Conservation (phyloP, 306 rosid genomes). For the Crotalaria pallida region DNA sequence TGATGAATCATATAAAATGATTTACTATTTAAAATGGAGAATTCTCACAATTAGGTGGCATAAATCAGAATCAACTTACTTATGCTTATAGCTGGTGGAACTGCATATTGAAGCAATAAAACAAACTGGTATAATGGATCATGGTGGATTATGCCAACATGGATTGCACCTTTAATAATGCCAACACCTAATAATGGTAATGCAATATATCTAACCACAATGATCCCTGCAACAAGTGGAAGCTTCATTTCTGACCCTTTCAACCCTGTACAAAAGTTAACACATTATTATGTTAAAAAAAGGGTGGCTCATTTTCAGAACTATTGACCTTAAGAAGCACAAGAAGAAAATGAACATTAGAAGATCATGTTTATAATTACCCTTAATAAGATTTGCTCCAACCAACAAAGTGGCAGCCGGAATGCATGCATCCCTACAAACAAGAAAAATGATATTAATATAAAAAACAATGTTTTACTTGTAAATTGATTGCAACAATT, state of each 20-base stretch:
- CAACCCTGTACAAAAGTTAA: slow-evolving; percentile 19
- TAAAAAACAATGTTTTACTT: not conserved
- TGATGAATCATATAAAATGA: not conserved
- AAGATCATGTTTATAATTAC: slow-evolving; percentile 10
- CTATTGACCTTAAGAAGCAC: not conserved
- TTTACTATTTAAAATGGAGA: not conserved
- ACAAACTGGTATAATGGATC: slow-evolving; percentile 30
- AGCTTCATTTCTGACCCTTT: slow-evolving; percentile 10
- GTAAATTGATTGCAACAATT: not conserved
- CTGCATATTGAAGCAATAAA: slow-evolving; percentile 28
- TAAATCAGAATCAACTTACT: slow-evolving; percentile 22
- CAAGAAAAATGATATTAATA: not conserved
- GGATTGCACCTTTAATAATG: slow-evolving; percentile 32
- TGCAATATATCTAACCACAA: slow-evolving; percentile 18
- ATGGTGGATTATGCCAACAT: slow-evolving; percentile 20
- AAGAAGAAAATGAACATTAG: not conserved
- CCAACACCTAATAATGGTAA: slow-evolving; percentile 24
- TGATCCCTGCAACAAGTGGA: slow-evolving; percentile 19
- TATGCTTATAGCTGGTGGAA: slow-evolving; percentile 34
- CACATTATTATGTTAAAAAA: not conserved
- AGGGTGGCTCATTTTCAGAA: not conserved
- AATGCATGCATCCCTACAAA: slow-evolving; percentile 33
- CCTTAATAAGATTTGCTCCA: slow-evolving; percentile 35
- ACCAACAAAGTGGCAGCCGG: slow-evolving; percentile 33
- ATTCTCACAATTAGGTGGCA: not conserved